A percentile compares a stretch with the other conserved stretches of the same genome.
Evolutionary conservation across 306 rosid genomes (phyloP).

Genomic region (Oxytropis ochrocephala): DNA sequence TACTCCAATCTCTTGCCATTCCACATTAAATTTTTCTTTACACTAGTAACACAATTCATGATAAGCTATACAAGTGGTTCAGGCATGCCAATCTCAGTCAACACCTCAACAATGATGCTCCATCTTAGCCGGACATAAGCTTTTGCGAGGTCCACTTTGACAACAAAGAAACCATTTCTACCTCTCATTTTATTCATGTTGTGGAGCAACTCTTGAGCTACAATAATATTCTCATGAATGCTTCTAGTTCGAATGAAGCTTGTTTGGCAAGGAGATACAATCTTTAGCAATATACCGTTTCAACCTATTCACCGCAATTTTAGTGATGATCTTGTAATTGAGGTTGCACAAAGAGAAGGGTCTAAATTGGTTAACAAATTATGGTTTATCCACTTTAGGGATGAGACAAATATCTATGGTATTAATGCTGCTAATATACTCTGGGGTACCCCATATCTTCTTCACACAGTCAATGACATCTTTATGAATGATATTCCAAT

Average conservation of each 20-base stretch:
- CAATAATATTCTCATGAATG: background rate
- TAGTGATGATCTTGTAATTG: too few species aligned
- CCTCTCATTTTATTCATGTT: background rate
- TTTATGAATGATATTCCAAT: too few species aligned
- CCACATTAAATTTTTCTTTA: background rate
- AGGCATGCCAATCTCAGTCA: background rate
- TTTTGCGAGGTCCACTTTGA: background rate
- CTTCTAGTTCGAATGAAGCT: background rate
- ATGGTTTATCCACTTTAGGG: too few species aligned
- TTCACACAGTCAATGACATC: too few species aligned
- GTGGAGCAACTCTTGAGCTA: background rate
- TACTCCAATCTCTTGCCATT: background rate
- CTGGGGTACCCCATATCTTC: too few species aligned
- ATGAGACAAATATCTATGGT: too few species aligned
- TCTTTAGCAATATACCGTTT: too few species aligned
- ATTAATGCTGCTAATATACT: too few species aligned
- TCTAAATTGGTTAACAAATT: too few species aligned
- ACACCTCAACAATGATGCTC: background rate
- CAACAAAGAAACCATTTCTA: background rate
- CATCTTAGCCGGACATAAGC: background rate
- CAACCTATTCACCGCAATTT: too few species aligned
- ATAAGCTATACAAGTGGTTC: too few species aligned
- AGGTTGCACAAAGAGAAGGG: too few species aligned
- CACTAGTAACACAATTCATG: background rate
- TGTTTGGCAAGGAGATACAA: background rate